Base-by-base conservation (phyloP, 225 moss, liverwort and hornwort species). In the Marchantia paleacea region DNA sequence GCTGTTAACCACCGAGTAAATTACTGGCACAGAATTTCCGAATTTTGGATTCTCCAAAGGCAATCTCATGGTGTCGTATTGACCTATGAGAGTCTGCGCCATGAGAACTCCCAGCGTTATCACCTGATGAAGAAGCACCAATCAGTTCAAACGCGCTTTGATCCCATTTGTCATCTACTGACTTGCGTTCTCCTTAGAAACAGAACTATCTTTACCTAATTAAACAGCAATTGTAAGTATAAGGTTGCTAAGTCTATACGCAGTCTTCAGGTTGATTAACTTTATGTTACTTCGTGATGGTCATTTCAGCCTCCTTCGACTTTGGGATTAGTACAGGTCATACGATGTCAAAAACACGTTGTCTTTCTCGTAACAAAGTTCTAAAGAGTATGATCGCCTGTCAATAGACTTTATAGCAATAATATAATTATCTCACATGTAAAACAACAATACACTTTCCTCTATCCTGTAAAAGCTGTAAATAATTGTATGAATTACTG, bases 11-110 rank as follows among this genome's bases (percentile, higher is more conserved):
- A 93, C 73, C 69, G 95, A 80, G 80, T 82, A 95, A 66, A 91
- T 89, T 81, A 95, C 85, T 49, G 93, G 93, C 52, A 95, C 80
- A 25, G 93, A 90, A 67, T 88, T 89, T 77, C 93, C 95, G 63
- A 91, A 86, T 24, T 86, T 84, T 39, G 86, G 61, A 76, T 90
- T 86, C n/a, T 81, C 55, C 65, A 95, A 84, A 47, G 82, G 81
- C 64, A 95, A 84, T 77, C 81, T 82, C 74, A 60, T 78, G 19
- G 85, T 90, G 63, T 90, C 76, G 51, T 84, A 90, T 61, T 88
- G 83, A 72, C 92, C 91, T 75, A 90, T 50, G 26, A 91, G 60
- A 18, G 87, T 81, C 85, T 95, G 95, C 55, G 87, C 86, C 69
- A 92, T 83, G 54, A 95, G 80, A 78, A 81, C 86, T 83, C 88